These are phyloP conservation scores for Rutstroemia sp. DNA, from an alignment of 2,329 filamentous ascomycete genomes.

Conservation along the genomic window DNA sequence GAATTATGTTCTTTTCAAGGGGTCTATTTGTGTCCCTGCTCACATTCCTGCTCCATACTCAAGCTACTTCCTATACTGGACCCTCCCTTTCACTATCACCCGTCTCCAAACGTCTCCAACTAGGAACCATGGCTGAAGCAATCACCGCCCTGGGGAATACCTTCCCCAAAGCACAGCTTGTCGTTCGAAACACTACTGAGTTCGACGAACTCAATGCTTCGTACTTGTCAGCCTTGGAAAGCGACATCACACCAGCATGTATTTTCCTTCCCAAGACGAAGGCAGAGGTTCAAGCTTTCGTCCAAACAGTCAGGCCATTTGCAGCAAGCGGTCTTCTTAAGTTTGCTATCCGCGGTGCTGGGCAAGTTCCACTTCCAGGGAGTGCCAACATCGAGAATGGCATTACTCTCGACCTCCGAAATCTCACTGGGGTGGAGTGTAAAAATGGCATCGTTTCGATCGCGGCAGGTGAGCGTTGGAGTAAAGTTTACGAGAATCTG, in stretches of 20 bases:
- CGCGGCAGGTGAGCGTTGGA: not conserved
- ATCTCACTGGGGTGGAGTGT: not conserved
- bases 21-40: not conserved
- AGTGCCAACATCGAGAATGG: slow-evolving; percentile 2
- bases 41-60: not conserved
- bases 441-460: not conserved
- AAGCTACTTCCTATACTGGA: not conserved
- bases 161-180: not conserved
- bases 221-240: not conserved
- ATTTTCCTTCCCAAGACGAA: slow-evolving; percentile 1
- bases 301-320: not conserved
- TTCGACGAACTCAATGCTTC: slow-evolving; percentile 1
- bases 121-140: not conserved
- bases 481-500: not conserved
- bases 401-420: slow-evolving; percentile 5
- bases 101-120: not conserved
- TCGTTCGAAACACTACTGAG: slow-evolving; percentile 1
- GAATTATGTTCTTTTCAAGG: not conserved
- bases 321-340: not conserved
- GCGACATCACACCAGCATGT: not conserved
- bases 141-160: not conserved
- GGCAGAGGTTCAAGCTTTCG: not conserved
- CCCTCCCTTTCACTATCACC: not conserved
- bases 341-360: slow-evolving; percentile 1
- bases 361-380: not conserved